A percentile compares a stretch with the other conserved stretches of the same genome.
Conservation (phyloP, 441 rosid species). For the Geranium incanum region DNA sequence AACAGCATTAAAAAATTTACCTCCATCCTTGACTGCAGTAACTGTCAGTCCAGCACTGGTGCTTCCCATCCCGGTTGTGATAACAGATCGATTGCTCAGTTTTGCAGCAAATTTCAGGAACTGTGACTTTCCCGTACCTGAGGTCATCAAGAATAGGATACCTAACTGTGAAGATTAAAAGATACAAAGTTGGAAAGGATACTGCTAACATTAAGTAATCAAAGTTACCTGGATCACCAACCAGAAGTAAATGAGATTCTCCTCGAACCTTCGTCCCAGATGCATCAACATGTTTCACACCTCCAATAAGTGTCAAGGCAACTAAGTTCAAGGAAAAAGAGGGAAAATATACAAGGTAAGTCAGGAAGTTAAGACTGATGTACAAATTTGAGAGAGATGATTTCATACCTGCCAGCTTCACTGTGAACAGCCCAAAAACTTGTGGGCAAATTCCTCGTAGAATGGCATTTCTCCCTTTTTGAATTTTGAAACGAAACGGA, state of each 20-base stretch:
- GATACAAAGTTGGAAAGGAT: background rate
- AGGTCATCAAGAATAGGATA: background rate
- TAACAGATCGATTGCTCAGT: constrained; percentile 84
- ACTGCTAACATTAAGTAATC: background rate
- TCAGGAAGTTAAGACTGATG: constrained; percentile 1
- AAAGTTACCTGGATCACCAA: constrained; percentile 86
- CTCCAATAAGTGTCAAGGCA: constrained; percentile 89
- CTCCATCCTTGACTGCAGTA: constrained; percentile 96
- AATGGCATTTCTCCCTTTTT: constrained; percentile 77
- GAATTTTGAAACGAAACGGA: background rate
- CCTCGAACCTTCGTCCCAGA: constrained; percentile 95
- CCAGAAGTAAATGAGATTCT: constrained; percentile 93
- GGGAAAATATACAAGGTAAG: constrained; percentile 1
- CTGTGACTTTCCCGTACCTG: constrained; percentile 98
- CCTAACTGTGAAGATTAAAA: background rate
- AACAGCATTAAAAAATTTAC: constrained; percentile 27
- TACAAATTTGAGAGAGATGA: constrained; percentile 6
- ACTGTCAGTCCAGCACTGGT: constrained; percentile 98
- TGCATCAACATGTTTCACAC: constrained; percentile 90
- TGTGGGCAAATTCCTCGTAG: constrained; percentile 86
- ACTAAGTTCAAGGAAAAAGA: constrained; percentile 35
- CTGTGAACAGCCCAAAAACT: constrained; percentile 95
- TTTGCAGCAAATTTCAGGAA: constrained; percentile 95
- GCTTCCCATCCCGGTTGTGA: constrained; percentile 95
- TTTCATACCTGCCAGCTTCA: constrained; percentile 79